Base-by-base conservation (phyloP, 306 rosid genomes). In the Crataegus laevigata region DNA sequence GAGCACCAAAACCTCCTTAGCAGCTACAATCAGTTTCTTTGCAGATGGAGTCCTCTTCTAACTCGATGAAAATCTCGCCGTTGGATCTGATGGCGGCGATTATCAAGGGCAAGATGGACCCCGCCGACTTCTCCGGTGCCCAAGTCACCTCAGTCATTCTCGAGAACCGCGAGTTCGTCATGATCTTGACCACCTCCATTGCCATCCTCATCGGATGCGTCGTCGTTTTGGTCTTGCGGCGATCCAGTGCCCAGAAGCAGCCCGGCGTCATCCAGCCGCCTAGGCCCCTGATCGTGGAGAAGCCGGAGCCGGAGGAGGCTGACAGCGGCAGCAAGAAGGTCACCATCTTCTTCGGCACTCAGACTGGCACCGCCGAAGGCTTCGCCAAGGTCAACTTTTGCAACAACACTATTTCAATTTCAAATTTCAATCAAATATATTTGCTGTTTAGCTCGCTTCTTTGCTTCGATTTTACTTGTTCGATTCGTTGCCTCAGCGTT, bases 321-420 rank as follows among this genome's bases (percentile, higher is more conserved):
- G 99, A 92, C 15, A 97, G 90, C 42, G 99, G 99, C 14, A 85
- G 75, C 55, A 92, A 86, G 78, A 92, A 92, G 85, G 94, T 92
- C 68, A 88, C 94, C 24, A 73, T 96, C 87, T 92, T 96, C 88
- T 96, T 89, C 58, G 99, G 99, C 24, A 96, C 99, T 15, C 99
- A 96, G 77, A 96, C 99, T 68, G 99, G 99, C 3, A 92, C 98
- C 5, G 99, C 99, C 9, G 99, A 96, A 89, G 99, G 99, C 17
- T 96, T 96, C 69, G 91, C 99, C 6, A 96, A 91, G 96, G 98
- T 90, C 67, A 15, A 82, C 21, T 8, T 8, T 18, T 12, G 8
- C 50, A n/a, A 24, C 5, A 13, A 14, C 17, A 25, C 1, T 21
- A 14, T 68, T 18, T 73, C 28, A 18, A 17, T 59, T 59, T 15